Conservation (phyloP, 331 rosid genomes). For the Acacia pycnantha region DNA sequence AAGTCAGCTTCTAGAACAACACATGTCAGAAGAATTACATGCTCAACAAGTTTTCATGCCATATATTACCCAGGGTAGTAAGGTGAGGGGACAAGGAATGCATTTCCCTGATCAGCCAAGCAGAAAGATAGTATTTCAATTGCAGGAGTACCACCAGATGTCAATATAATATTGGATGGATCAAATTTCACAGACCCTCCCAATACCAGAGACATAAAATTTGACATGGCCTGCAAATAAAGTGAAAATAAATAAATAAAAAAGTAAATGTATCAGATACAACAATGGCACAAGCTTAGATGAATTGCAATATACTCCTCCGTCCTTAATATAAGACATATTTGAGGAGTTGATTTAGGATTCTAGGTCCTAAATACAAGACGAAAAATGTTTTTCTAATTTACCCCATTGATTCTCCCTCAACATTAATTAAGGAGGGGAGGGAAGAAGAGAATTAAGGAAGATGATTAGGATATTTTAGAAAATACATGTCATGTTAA, state of each 20-base stretch:
- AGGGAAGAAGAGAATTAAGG: too few relatives aligned
- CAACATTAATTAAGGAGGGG: too few relatives aligned
- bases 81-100: slow-evolving; percentile 92
- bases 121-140: slow-evolving; percentile 86
- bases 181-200: slow-evolving; percentile 59
- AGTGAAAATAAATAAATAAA: slow-evolving; percentile 12
- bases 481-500: too few relatives aligned
- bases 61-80: slow-evolving; percentile 81
- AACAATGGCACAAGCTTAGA: background rate
- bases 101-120: slow-evolving; percentile 91
- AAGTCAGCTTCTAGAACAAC: slow-evolving; percentile 30
- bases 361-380: too few relatives aligned
- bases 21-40: background rate
- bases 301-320: background rate
- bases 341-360: too few relatives aligned
- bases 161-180: slow-evolving; percentile 66
- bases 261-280: slow-evolving; percentile 5
- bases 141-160: slow-evolving; percentile 87
- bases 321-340: too few relatives aligned
- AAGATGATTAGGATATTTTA: too few relatives aligned
- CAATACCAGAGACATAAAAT: slow-evolving; percentile 76
- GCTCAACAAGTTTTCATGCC: background rate
- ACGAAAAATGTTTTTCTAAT: too few relatives aligned
- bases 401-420: too few relatives aligned
- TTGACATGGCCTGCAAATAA: slow-evolving; percentile 62